Conservation (phyloP, 305 asterid genomes). For the Solanum hybrid region DNA sequence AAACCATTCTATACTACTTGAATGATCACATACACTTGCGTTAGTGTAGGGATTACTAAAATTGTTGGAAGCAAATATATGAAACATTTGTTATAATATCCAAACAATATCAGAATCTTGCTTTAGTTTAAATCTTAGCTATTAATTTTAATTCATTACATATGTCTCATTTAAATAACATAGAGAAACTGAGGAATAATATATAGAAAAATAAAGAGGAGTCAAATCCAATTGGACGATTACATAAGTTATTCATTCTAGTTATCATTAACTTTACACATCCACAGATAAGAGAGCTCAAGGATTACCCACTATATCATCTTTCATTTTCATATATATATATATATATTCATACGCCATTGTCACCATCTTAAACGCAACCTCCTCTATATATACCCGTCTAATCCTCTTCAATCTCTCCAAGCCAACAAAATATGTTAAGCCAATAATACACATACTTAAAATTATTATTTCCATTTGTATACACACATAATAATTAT, state of each 20-base stretch:
- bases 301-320: not conserved
- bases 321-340: not conserved
- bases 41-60: not conserved
- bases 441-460: not conserved
- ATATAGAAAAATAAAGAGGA: not conserved
- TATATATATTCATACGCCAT: not conserved
- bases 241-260: not conserved
- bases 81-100: not conserved
- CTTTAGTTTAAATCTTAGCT: not conserved
- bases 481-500: not conserved
- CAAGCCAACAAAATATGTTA: not conserved
- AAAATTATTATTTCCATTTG: not conserved
- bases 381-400: slow-evolving; percentile 1
- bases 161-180: not conserved
- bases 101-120: not conserved
- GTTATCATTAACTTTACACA: not conserved
- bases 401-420: not conserved
- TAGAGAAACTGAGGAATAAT: not conserved
- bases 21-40: not conserved
- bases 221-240: not conserved
- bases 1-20: too few species aligned
- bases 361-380: not conserved
- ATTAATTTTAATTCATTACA: not conserved
- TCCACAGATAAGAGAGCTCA: not conserved
- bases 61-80: not conserved